Evolutionary conservation across 805 yeast species (phyloP).

Genomic region (Starmerella etchellsii): DNA sequence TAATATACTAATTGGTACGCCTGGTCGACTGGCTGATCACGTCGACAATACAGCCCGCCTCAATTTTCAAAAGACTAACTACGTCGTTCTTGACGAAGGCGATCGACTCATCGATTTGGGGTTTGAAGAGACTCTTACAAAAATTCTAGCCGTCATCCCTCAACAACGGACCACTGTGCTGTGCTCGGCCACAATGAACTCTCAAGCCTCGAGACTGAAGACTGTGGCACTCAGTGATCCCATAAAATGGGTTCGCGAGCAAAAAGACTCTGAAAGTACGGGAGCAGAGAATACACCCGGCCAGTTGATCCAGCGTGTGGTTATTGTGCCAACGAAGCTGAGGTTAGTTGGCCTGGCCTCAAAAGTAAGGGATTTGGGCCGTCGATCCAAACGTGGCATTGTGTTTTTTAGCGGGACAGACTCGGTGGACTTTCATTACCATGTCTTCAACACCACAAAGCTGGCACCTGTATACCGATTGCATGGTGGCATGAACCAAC

Average conservation of each 20-base stretch:
- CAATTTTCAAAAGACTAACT: slow-evolving; percentile 60
- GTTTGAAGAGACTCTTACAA: slow-evolving; percentile 80
- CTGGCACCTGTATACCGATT: slow-evolving; percentile 46
- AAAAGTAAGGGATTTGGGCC: slow-evolving; percentile 37
- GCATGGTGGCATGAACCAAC: slow-evolving; percentile 87
- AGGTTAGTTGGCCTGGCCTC: slow-evolving; percentile 73
- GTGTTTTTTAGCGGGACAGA: slow-evolving; percentile 90
- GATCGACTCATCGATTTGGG: slow-evolving; percentile 93
- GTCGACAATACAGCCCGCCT: slow-evolving; percentile 74
- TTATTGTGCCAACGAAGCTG: slow-evolving; percentile 86
- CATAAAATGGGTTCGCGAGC: slow-evolving; percentile 40
- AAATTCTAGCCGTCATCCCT: slow-evolving; percentile 57
- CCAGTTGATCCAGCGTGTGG: slow-evolving; percentile 66
- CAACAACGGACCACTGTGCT: slow-evolving; percentile 57
- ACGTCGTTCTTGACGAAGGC: slow-evolving; percentile 92
- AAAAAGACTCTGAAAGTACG: not conserved
- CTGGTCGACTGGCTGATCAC: slow-evolving; percentile 92
- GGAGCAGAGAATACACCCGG: slow-evolving; percentile 59
- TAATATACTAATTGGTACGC: slow-evolving; percentile 91
- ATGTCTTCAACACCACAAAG: slow-evolving; percentile 54
- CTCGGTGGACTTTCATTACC: slow-evolving; percentile 88
- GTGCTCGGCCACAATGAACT: slow-evolving; percentile 90
- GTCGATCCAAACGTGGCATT: slow-evolving; percentile 31
- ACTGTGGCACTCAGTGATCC: slow-evolving; percentile 64
- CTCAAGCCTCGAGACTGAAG: slow-evolving; percentile 67